Conservation (phyloP, 345 rosid genomes). For the Eucalyptus cladocalyx region DNA sequence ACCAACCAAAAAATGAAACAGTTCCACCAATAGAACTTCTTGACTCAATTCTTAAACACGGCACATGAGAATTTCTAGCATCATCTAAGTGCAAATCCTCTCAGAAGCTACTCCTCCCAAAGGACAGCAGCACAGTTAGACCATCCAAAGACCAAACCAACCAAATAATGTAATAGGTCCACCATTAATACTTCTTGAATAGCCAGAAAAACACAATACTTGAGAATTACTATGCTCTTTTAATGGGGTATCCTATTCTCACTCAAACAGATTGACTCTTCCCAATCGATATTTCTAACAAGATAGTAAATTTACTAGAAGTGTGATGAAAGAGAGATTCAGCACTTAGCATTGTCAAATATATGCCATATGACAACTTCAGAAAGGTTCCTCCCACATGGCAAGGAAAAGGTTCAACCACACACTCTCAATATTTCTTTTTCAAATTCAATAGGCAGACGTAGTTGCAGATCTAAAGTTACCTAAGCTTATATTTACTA, state of each 20-base stretch:
- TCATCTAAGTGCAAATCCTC: not conserved
- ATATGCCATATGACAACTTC: not conserved
- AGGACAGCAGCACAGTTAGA: not conserved
- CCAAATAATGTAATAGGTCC: not conserved
- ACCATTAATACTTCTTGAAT: not conserved
- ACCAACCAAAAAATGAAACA: too few relatives aligned
- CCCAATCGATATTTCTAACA: not conserved
- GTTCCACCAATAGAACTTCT: not conserved
- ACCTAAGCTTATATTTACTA: not conserved
- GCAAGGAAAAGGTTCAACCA: not conserved
- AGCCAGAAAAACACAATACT: not conserved
- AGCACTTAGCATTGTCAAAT: too few relatives aligned
- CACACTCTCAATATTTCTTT: not conserved
- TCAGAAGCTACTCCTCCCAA: not conserved
- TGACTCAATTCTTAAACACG: not conserved
- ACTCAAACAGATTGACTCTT: not conserved
- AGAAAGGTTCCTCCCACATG: not conserved
- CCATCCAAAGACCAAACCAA: not conserved
- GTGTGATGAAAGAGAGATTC: not conserved
- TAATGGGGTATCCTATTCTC: not conserved
- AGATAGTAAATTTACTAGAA: not conserved
- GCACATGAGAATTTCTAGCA: not conserved
- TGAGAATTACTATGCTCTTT: not conserved
- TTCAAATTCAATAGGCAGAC: not conserved
- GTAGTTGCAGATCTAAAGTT: not conserved